Conservation (phyloP, 768 basidiomycete genomes). For the Nevesoporus exiguus region DNA sequence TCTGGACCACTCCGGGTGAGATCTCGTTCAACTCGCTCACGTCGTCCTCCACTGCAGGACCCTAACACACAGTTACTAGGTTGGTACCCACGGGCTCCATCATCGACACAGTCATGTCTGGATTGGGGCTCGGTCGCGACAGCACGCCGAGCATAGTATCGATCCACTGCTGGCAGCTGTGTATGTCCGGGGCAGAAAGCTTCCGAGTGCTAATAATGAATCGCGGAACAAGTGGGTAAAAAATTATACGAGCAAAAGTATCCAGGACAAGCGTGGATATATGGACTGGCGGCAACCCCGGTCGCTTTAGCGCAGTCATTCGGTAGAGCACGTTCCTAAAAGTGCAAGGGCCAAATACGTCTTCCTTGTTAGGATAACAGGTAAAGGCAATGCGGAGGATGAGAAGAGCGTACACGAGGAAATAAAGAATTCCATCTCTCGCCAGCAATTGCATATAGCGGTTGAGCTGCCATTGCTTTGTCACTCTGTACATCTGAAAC, state of each 20-base stretch:
- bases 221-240: neutral
- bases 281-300: neutral
- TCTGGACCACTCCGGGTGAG: neutral
- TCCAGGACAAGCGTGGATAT: neutral
- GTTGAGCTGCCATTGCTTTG: neutral
- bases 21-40: neutral
- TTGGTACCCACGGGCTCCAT: neutral
- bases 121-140: neutral
- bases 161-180: neutral
- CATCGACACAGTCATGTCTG: neutral
- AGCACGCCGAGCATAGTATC: neutral
- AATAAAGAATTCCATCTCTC: neutral
- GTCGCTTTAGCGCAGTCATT: neutral
- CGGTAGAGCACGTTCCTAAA: neutral
- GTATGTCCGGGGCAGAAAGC: neutral
- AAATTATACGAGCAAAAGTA: neutral
- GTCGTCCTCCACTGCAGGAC: neutral
- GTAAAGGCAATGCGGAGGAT: neutral
- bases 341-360: neutral
- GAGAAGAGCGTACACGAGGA: neutral
- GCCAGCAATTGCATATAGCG: neutral
- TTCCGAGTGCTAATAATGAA: conserved; percentile 8
- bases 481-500: neutral
- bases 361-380: neutral
- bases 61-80: neutral